Conservation (phyloP, 805 yeast genomes). For the Ogataea pini region DNA sequence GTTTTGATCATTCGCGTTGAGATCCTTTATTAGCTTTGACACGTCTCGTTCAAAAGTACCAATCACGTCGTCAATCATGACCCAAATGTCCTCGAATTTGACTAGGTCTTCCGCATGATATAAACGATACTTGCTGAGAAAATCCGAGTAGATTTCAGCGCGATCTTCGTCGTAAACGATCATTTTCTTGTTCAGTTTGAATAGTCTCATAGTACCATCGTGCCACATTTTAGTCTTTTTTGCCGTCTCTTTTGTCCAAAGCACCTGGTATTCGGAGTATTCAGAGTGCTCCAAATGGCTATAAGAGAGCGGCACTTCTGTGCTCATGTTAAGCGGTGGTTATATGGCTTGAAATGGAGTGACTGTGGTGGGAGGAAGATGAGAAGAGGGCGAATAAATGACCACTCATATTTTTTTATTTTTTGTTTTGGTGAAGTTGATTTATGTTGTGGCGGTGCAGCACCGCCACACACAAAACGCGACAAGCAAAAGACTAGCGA, state of each 20-base stretch:
- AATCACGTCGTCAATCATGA: constrained; percentile 31
- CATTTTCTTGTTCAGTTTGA: constrained; percentile 49
- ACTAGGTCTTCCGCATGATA: constrained; percentile 38
- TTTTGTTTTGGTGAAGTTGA: not conserved
- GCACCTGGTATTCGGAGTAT: constrained; percentile 47
- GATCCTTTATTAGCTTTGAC: constrained; percentile 21
- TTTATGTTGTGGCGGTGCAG: not conserved
- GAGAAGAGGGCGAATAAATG: not conserved
- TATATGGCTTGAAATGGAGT: too few species aligned
- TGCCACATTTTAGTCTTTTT: constrained; percentile 54
- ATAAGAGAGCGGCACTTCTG: constrained; percentile 18
- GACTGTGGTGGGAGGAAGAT: not conserved
- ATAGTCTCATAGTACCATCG: constrained; percentile 49
- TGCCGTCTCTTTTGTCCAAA: constrained; percentile 45
- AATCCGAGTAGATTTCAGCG: constrained; percentile 31
- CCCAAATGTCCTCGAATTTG: constrained; percentile 28
- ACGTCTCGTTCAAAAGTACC: constrained; percentile 42
- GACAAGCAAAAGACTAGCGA: not conserved
- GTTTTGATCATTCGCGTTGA: constrained; percentile 18
- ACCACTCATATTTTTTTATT: constrained; percentile 6
- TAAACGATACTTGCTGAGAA: constrained; percentile 29
- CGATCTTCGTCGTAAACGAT: constrained; percentile 41
- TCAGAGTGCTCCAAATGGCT: constrained; percentile 37
- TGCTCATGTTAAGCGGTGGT: too few species aligned
- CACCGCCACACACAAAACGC: constrained; percentile 8